Conservation (phyloP, 805 yeast genomes). For the Millerozyma miso region DNA sequence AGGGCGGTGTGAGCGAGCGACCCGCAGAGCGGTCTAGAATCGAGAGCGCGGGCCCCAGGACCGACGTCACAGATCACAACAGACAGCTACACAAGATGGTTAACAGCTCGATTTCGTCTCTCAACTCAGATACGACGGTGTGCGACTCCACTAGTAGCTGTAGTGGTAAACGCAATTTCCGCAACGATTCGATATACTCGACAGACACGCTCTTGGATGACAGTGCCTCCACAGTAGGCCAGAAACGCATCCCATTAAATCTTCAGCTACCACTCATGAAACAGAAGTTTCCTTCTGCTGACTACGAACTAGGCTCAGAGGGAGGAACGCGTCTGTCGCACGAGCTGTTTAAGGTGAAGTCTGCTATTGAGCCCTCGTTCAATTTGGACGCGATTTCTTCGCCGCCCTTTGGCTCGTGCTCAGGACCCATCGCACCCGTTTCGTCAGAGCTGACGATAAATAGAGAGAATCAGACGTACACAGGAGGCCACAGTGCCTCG, state of each 20-base stretch:
- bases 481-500: background rate
- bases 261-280: constrained; percentile 11
- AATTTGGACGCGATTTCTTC: too few species aligned
- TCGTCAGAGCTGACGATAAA: background rate
- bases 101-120: constrained; percentile 25
- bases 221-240: background rate
- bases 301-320: background rate
- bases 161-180: constrained; percentile 1
- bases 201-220: constrained; percentile 33
- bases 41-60: background rate
- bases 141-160: constrained; percentile 1
- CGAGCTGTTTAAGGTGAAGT: constrained; percentile 9
- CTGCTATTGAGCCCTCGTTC: constrained; percentile 20
- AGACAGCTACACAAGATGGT: constrained; percentile 2
- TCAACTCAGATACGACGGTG: constrained; percentile 17
- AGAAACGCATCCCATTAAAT: constrained; percentile 8
- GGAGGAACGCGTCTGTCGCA: constrained; percentile 1
- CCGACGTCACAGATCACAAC: background rate
- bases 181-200: constrained; percentile 19
- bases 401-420: background rate
- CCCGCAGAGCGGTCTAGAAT: constrained; percentile 3
- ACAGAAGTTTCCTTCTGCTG: constrained; percentile 3
- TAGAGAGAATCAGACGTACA: background rate
- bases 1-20: background rate
- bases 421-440: background rate